Evolutionary conservation across 2,329 filamentous ascomycete genomes (phyloP), one percentile per base, ranked within the genome.

Genomic region (Aspergillus phoenicis): DNA sequence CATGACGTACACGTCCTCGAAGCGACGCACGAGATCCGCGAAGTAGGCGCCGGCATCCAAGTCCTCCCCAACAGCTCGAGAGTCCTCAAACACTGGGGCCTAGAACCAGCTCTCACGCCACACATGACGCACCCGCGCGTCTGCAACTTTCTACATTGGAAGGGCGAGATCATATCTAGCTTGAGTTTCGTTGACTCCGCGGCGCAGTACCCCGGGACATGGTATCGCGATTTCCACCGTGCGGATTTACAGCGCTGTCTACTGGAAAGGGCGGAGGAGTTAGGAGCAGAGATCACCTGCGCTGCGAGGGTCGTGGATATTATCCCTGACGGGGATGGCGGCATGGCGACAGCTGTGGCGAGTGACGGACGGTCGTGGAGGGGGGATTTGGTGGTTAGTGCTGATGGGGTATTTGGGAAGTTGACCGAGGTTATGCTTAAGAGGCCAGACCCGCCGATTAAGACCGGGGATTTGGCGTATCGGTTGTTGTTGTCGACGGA

Each of bases 381-480:
- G 2, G 66, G 61, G 0, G 71, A 73, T 57, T 11, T 73, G 33
- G 64, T 72, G 1, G 57, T 72, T 28, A 70, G 70, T 1, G 70
- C 70, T 0, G 70, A 72, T 47, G 71, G 71, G 0, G 67, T 73
- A 2, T 71, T 72, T 63, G 69, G 70, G 10, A 73, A 67, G n/a
- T 49, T 73, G 55, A 78, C 83, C 4, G 77, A 81, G 57, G 70
- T 75, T 6, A 72, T 86, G n/a, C 67, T 84, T 6, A 78, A 78
- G 3, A 70, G 71, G 11, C 67, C 73, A 0, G 77, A 82, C 63
- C 79, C 81, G 0, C 82, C 84, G 1, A 70, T 78, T 13, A 76
- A 80, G 52, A 86, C 84, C 0, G 84, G 84, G 1, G 84, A 87
- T 67, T 70, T 86, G 30, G 84, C 84, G 2, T 87, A 85, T 69